A percentile compares a stretch with the other conserved stretches of the same genome.
These are phyloP conservation scores for Trichoderma afroharzianum DNA, from an alignment of 2,329 filamentous ascomycete species.

Conservation along the genomic window DNA sequence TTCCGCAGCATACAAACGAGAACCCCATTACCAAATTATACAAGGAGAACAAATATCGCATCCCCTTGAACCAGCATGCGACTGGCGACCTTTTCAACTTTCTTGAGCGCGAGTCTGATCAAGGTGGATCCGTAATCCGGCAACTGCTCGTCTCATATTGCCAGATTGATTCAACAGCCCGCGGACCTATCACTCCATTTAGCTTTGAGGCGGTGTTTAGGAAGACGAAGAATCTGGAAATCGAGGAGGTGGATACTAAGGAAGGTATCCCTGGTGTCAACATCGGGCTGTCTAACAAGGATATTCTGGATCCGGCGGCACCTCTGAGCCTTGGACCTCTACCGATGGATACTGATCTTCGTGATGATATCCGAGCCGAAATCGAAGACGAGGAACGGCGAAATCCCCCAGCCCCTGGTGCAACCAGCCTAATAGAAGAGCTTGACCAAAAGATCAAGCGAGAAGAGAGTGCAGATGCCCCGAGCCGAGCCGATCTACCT, in stretches of 20 bases:
- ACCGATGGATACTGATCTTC: slow-evolving; percentile 77
- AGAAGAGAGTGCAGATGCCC: slow-evolving; percentile 82
- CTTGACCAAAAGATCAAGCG: slow-evolving; percentile 86
- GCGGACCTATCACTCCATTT: slow-evolving; percentile 61
- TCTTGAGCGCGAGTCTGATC: slow-evolving; percentile 78
- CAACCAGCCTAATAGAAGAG: slow-evolving; percentile 74
- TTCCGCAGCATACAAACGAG: slow-evolving; percentile 73
- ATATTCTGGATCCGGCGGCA: slow-evolving; percentile 53
- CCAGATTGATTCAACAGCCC: slow-evolving; percentile 54
- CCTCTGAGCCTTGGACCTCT: slow-evolving; percentile 74
- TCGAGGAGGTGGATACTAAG: slow-evolving; percentile 60
- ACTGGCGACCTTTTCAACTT: slow-evolving; percentile 82
- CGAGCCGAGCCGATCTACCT: slow-evolving; percentile 73
- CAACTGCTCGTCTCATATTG: slow-evolving; percentile 64
- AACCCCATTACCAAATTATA: slow-evolving; percentile 80
- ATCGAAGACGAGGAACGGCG: slow-evolving; percentile 80
- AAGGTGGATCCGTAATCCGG: slow-evolving; percentile 74
- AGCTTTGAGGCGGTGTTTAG: slow-evolving; percentile 60
- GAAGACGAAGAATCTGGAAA: slow-evolving; percentile 56
- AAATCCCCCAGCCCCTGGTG: slow-evolving; percentile 67
- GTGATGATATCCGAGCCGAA: slow-evolving; percentile 82
- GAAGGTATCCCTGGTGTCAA: slow-evolving; percentile 63
- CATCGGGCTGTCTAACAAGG: slow-evolving; percentile 58
- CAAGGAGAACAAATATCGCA: slow-evolving; percentile 78
- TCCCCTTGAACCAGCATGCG: slow-evolving; percentile 83